Evolutionary conservation across 2,329 filamentous ascomycete species (phyloP), one percentile per base, ranked within the genome.

Genomic region (Colletotrichum sojae): DNA sequence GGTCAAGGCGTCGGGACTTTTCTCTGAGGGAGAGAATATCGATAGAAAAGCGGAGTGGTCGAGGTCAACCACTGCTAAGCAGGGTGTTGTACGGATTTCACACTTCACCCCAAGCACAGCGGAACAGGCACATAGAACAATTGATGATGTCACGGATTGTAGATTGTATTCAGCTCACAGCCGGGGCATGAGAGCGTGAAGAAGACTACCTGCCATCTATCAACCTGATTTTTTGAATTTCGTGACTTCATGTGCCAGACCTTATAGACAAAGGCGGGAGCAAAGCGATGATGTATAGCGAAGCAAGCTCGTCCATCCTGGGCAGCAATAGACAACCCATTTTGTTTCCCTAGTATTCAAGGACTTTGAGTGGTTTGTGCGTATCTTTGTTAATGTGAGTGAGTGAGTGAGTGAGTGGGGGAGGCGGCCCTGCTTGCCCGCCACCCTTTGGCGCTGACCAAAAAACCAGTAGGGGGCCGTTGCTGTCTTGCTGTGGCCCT

Each of bases 201-300:
- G 31, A 36, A 36, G 31, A 53, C 58, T 53, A 66, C 54, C 43
- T 65, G 55, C 62, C 9, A 59, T 59, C 62, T 60, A 58, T 48
- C 61, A 8, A 54, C 61, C 54, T 58, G 54, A 18, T 46, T 69
- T 65, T 59, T 45, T 49, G 43, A 36, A 36, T 54, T 54, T 65
- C 49, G 54, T 65, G 53, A 65, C 61, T 66, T 69, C 62, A 39
- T 66, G 36, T 66, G 54, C 61, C 36, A 66, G 56, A 55, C 62
- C 54, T 36, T 36, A 36, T 36, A 36, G 31, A 36, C 31, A 36
- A 36, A 36, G 31, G 31, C 10, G 45, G 12, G 22, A 45, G 54
- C 40, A 55, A 59, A 59, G 20, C 13, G 8, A n/a, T 39, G 25
- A n/a, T 39, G 25, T 54, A 25, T 18, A 55, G 43, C 31, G 51